phyloP scores from a whole-genome alignment of 352 stramenopile genomes.

The Phytophthora vignae region DNA sequence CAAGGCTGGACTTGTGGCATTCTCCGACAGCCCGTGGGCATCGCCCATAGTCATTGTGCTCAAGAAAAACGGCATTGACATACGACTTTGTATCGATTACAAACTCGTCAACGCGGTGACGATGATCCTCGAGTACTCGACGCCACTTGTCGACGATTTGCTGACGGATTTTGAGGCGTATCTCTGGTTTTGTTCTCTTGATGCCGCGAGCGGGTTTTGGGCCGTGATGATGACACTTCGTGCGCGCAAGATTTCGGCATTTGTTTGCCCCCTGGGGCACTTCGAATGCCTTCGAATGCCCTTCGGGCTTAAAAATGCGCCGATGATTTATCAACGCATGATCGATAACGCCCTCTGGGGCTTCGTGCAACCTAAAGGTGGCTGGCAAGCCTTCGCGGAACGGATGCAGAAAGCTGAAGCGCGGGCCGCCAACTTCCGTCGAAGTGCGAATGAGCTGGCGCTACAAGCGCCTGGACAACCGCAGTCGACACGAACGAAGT shows the following conservation, averaged over 20 bases:
- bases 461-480: not conserved
- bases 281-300: conserved; percentile 12
- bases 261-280: conserved; percentile 8
- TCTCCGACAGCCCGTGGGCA: too few species aligned
- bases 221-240: conserved; percentile 1
- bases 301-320: conserved; percentile 6
- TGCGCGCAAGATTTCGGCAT: not conserved
- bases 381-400: not conserved
- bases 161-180: not conserved
- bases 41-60: too few species aligned
- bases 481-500: not conserved
- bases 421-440: not conserved
- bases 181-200: conserved; percentile 1
- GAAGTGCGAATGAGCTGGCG: not conserved
- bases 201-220: conserved; percentile 6
- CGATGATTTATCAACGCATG: conserved; percentile 12
- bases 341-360: not conserved
- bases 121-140: not conserved
- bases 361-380: not conserved
- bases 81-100: not conserved
- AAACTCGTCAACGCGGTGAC: not conserved
- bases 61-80: not conserved
- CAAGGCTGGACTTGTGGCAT: too few species aligned
- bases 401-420: not conserved
- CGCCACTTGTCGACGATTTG: not conserved